A percentile compares a stretch with the other conserved stretches of the same genome.
Evolutionary conservation across 805 yeast species (phyloP).

Genomic region (Blastobotrys muscicola): DNA sequence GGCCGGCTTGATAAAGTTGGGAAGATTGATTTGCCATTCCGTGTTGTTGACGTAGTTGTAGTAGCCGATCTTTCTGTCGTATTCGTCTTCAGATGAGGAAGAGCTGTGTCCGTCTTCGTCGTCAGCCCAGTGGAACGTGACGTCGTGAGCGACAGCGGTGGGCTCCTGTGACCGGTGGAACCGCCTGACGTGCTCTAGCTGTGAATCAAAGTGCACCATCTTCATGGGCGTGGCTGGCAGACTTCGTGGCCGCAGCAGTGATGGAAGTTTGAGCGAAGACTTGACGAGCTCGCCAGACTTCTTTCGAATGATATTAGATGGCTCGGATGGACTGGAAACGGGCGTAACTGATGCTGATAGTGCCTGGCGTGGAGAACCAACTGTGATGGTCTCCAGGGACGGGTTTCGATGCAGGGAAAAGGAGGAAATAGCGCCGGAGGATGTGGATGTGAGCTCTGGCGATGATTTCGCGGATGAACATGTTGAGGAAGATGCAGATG

Average conservation of each 20-base stretch:
- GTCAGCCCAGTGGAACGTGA: conserved; percentile 21
- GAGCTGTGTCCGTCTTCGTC: conserved; percentile 19
- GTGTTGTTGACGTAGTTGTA: conserved; percentile 15
- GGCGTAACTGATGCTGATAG: not conserved
- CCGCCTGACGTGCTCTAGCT: conserved; percentile 51
- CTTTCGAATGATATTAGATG: conserved; percentile 47
- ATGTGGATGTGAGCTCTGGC: not conserved
- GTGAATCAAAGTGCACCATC: conserved; percentile 74
- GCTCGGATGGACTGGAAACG: not conserved
- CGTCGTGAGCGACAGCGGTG: conserved; percentile 56
- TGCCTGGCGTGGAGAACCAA: not conserved
- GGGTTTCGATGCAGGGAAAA: conserved; percentile 1
- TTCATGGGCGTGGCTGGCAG: conserved; percentile 42
- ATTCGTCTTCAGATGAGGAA: conserved; percentile 15
- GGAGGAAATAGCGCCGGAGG: conserved; percentile 1
- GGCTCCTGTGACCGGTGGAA: conserved; percentile 71
- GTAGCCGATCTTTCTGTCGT: conserved; percentile 11
- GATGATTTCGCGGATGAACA: not conserved
- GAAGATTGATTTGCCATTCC: conserved; percentile 25
- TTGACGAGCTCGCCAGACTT: conserved; percentile 84
- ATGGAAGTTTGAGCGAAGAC: conserved; percentile 48
- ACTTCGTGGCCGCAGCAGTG: conserved; percentile 27
- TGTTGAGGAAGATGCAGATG: conserved; percentile 5
- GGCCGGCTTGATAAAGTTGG: conserved; percentile 21
- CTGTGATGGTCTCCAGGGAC: not conserved